Evolutionary conservation across 345 rosid species (phyloP).

Genomic region (Populus alba): DNA sequence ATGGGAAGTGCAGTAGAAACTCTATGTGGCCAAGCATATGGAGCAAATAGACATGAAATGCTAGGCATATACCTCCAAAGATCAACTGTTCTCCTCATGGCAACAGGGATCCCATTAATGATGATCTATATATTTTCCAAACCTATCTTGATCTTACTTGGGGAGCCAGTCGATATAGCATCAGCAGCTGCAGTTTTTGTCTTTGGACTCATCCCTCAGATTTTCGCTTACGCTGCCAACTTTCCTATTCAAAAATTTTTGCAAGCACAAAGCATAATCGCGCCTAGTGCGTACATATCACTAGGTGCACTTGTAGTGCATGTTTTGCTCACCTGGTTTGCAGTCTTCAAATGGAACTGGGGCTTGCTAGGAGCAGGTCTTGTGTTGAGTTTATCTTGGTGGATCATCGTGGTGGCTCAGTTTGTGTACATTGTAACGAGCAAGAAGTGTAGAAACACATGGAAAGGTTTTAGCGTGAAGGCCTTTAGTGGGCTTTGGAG

Average conservation of each 20-base stretch:
- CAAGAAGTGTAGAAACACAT: constrained; percentile 13
- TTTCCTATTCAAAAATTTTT: constrained; percentile 54
- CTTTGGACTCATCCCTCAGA: not conserved
- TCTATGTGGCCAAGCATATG: constrained; percentile 75
- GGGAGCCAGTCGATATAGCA: constrained; percentile 58
- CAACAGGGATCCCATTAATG: constrained; percentile 46
- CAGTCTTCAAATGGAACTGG: constrained; percentile 12
- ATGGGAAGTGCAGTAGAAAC: constrained; percentile 87
- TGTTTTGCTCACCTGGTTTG: constrained; percentile 18
- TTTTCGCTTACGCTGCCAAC: constrained; percentile 36
- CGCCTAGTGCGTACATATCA: constrained; percentile 26
- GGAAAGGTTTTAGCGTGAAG: constrained; percentile 17
- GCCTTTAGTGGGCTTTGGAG: constrained; percentile 19
- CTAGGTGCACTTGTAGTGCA: constrained; percentile 7
- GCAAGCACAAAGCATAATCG: constrained; percentile 25
- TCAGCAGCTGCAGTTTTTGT: constrained; percentile 45
- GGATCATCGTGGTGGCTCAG: constrained; percentile 21
- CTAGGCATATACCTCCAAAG: constrained; percentile 70
- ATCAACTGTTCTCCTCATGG: constrained; percentile 48
- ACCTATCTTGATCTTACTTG: constrained; percentile 42
- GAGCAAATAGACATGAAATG: constrained; percentile 62
- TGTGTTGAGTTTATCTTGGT: constrained; percentile 24
- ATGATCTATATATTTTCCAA: constrained; percentile 55
- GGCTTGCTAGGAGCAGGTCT: constrained; percentile 24
- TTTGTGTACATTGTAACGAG: constrained; percentile 13